Percentiles rank a stretch among this genome's conserved stretches.
Conservation (phyloP, 495 filamentous ascomycete species). For the Viridothelium virens region DNA sequence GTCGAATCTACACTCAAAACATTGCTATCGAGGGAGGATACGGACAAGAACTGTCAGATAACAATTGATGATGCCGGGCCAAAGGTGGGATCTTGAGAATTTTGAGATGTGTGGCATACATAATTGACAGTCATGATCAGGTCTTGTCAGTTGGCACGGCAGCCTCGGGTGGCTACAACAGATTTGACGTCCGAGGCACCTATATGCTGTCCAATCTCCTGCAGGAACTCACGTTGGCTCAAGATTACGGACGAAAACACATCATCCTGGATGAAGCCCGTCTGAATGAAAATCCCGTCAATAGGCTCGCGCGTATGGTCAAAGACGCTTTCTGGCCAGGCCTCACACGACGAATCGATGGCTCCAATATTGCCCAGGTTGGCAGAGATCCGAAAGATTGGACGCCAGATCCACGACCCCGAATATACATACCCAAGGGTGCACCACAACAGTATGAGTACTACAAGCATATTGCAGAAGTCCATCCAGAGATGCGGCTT, state of each 20-base stretch:
- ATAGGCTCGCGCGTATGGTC: conserved; percentile 76
- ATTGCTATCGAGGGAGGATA: conserved; percentile 75
- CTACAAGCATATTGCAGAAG: conserved; percentile 65
- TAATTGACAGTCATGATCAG: conserved; percentile 33
- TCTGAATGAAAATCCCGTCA: conserved; percentile 86
- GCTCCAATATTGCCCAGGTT: conserved; percentile 73
- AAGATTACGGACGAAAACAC: conserved; percentile 72
- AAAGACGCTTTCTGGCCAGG: conserved; percentile 83
- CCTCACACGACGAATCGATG: conserved; percentile 81
- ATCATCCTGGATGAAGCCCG: conserved; percentile 82
- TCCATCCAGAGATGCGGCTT: conserved; percentile 70
- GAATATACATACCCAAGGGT: conserved; percentile 86
- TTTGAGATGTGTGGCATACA: background rate
- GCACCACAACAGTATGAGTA: conserved; percentile 83
- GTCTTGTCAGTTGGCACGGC: conserved; percentile 74
- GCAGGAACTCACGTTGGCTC: conserved; percentile 84
- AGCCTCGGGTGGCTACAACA: conserved; percentile 74
- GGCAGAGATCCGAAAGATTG: conserved; percentile 86
- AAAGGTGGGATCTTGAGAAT: conserved; percentile 53
- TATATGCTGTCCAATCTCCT: conserved; percentile 94
- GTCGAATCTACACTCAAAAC: conserved; percentile 67
- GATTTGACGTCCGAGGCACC: conserved; percentile 79
- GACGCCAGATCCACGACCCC: conserved; percentile 74
- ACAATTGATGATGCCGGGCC: conserved; percentile 92
- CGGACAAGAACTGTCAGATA: conserved; percentile 86